A percentile compares a stretch with the other conserved stretches of the same genome.
These are phyloP conservation scores for Alternaria longipes DNA, from an alignment of 2,329 filamentous ascomycete genomes.

Conservation along the genomic window DNA sequence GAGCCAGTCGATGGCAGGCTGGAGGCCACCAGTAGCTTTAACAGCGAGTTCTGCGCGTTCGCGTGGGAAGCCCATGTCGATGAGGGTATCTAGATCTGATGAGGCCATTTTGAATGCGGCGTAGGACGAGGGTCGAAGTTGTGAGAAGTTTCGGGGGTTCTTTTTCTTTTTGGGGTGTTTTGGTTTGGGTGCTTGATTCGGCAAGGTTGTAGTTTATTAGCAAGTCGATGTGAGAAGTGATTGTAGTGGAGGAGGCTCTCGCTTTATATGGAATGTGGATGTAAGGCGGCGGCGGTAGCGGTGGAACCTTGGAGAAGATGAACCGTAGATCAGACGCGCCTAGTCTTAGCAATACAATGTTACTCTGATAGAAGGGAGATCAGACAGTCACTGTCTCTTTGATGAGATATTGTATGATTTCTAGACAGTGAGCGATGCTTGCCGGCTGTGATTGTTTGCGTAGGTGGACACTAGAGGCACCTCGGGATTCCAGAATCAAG, in stretches of 20 bases:
- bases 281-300: slow-evolving; percentile 22
- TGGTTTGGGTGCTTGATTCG: slow-evolving; percentile 3
- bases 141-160: slow-evolving; percentile 5
- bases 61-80: slow-evolving; percentile 81
- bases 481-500: slow-evolving; percentile 16
- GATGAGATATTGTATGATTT: background rate
- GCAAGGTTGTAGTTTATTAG: background rate
- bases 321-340: slow-evolving; percentile 19
- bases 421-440: background rate
- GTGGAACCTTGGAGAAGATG: slow-evolving; percentile 25
- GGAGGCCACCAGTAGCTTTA: slow-evolving; percentile 81
- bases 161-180: background rate
- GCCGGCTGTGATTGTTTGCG: slow-evolving; percentile 6
- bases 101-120: slow-evolving; percentile 49
- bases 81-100: slow-evolving; percentile 67
- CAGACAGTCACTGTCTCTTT: background rate
- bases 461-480: slow-evolving; percentile 12
- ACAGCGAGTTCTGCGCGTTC: slow-evolving; percentile 84
- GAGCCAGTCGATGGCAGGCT: slow-evolving; percentile 92
- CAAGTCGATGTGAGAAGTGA: slow-evolving; percentile 3
- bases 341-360: background rate
- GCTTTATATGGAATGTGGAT: slow-evolving; percentile 9
- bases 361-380: background rate
- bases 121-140: slow-evolving; percentile 11
- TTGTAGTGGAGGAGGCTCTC: slow-evolving; percentile 3